A percentile compares a stretch with the other conserved stretches of the same genome.
Evolutionary conservation across 768 basidiomycete genomes (phyloP).

Genomic region (Baorangia bicolor): DNA sequence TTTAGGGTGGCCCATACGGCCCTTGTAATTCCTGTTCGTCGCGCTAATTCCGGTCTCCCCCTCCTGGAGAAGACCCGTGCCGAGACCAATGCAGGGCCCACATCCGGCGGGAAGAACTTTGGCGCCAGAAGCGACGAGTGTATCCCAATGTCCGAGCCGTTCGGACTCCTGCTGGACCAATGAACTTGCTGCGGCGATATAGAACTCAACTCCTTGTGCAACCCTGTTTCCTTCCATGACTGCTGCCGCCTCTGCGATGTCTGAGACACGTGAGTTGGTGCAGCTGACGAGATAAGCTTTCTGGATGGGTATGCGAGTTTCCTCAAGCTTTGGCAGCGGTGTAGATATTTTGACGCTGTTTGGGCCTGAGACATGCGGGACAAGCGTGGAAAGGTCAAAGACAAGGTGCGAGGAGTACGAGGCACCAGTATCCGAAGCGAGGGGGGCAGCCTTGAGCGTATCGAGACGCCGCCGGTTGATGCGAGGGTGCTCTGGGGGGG

Average conservation of each 20-base stretch:
- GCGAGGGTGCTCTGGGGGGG: conserved; percentile 80
- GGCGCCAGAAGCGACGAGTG: conserved; percentile 83
- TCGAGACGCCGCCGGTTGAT: conserved; percentile 75
- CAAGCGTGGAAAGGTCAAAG: conserved; percentile 90
- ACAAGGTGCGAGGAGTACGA: conserved; percentile 84
- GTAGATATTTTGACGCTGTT: conserved; percentile 98
- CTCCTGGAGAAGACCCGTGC: conserved; percentile 88
- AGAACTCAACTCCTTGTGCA: conserved; percentile 91
- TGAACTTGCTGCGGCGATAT: conserved; percentile 94
- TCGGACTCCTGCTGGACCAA: conserved; percentile 91
- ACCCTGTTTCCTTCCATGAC: conserved; percentile 81
- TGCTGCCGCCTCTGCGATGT: conserved; percentile 89
- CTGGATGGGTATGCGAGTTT: conserved; percentile 74
- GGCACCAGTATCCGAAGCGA: conserved; percentile 73
- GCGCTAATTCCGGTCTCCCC: conserved; percentile 96
- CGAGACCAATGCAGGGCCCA: conserved; percentile 97
- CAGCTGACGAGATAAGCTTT: conserved; percentile 99
- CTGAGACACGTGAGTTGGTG: conserved; percentile 95
- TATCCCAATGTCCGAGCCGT: conserved; percentile 81
- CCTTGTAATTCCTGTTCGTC: conserved; percentile 99
- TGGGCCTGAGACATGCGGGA: conserved; percentile 95
- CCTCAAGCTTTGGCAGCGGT: conserved; percentile 80
- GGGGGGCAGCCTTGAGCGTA: conserved; percentile 50
- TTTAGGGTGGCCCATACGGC: conserved; percentile 95
- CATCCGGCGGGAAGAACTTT: conserved; percentile 94